Percentiles rank a stretch among this genome's conserved stretches.
phyloP scores from a whole-genome alignment of 768 basidiomycete species.

The Rhodosporidiobolus odoratus region DNA sequence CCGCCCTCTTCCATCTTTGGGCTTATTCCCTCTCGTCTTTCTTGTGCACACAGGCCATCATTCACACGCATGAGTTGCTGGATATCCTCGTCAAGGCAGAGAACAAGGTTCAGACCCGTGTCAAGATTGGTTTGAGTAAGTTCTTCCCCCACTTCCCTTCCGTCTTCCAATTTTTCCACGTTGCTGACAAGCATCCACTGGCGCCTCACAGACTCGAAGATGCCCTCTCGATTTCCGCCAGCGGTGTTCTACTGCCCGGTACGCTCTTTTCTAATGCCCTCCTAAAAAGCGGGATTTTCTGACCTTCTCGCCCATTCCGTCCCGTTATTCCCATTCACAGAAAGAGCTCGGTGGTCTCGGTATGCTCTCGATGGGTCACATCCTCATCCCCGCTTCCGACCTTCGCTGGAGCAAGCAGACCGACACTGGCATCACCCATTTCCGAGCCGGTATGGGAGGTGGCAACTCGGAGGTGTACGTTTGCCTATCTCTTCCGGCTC shows the following conservation, averaged over 20 bases:
- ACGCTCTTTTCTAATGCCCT: slow-evolving; percentile 50
- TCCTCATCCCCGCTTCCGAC: slow-evolving; percentile 95
- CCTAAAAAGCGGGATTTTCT: neutral
- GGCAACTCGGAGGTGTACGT: slow-evolving; percentile 28
- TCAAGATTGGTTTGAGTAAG: slow-evolving; percentile 71
- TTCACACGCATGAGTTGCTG: slow-evolving; percentile 91
- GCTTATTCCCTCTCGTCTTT: slow-evolving; percentile 11
- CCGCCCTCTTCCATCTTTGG: neutral
- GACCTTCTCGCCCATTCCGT: slow-evolving; percentile 53
- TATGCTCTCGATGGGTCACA: slow-evolving; percentile 99
- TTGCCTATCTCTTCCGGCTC: neutral
- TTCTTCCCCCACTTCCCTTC: neutral
- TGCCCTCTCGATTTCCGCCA: slow-evolving; percentile 98
- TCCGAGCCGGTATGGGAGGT: slow-evolving; percentile 85
- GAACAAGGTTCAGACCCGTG: slow-evolving; percentile 94
- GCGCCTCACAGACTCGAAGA: slow-evolving; percentile 74
- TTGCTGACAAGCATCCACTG: neutral
- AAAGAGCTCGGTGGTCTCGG: slow-evolving; percentile 98
- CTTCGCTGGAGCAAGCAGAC: slow-evolving; percentile 98
- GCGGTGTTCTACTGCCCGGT: slow-evolving; percentile 20
- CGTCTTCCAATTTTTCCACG: neutral
- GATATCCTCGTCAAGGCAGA: slow-evolving; percentile 96
- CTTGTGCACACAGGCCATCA: slow-evolving; percentile 87
- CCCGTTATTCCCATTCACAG: neutral
- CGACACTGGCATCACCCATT: slow-evolving; percentile 94